A percentile compares a stretch with the other conserved stretches of the same genome.
phyloP scores from a whole-genome alignment of 1,284 basidiomycete species.

The Mycena citricolor region DNA sequence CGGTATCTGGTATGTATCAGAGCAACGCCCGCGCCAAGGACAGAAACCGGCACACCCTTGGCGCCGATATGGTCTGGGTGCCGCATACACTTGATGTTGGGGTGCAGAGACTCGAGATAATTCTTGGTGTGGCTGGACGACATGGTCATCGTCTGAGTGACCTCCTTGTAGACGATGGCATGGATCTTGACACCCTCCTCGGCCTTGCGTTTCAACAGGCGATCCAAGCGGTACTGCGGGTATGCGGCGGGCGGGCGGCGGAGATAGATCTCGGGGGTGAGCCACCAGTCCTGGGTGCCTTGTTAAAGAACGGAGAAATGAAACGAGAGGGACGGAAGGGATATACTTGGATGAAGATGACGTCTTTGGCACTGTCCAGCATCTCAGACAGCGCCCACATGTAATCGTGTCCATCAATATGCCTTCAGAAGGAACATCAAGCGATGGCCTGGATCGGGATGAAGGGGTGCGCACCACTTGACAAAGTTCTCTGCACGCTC shows the following conservation, averaged over 20 bases:
- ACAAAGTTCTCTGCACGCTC: conserved; percentile 71
- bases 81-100: conserved; percentile 84
- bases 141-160: conserved; percentile 88
- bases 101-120: conserved; percentile 76
- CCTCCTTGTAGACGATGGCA: conserved; percentile 89
- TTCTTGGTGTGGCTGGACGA: conserved; percentile 83
- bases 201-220: conserved; percentile 83
- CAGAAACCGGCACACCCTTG: conserved; percentile 47
- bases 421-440: too few relatives aligned
- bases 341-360: conserved; percentile 74
- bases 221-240: conserved; percentile 85
- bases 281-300: conserved; percentile 81
- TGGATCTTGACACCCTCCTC: conserved; percentile 88
- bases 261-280: conserved; percentile 89
- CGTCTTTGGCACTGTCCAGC: conserved; percentile 73
- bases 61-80: conserved; percentile 89
- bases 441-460: too few relatives aligned
- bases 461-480: conserved; percentile 85
- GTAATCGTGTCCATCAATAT: conserved; percentile 90
- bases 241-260: conserved; percentile 84
- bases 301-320: neutral
- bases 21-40: too few relatives aligned
- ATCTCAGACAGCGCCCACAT: conserved; percentile 92
- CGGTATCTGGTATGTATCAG: conserved; percentile 48
- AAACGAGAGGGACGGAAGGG: too few relatives aligned